Evolutionary conservation across 176 grass and related monocot genomes (phyloP).

Genomic region (Tillandsia leiboldiana): DNA sequence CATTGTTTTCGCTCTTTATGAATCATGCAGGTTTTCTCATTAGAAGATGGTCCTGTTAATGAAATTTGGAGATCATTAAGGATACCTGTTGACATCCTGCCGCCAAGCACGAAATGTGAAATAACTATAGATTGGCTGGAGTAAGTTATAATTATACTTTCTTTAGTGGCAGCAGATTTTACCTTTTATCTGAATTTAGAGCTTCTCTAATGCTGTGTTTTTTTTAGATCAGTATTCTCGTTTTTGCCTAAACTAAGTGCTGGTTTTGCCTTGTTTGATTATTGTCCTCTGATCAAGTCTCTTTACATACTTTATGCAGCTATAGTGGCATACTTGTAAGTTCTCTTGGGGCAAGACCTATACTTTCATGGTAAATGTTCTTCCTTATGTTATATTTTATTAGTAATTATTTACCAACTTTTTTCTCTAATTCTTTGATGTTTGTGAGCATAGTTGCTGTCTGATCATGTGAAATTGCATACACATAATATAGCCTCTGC

Average conservation of each 20-base stretch:
- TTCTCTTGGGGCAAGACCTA: constrained; percentile 73
- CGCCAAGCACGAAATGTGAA: constrained; percentile 18
- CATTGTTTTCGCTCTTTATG: constrained; percentile 15
- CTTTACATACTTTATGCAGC: constrained; percentile 82
- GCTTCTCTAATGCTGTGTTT: neutral
- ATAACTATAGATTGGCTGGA: constrained; percentile 71
- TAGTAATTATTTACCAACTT: constrained; percentile 7
- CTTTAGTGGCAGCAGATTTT: constrained; percentile 14
- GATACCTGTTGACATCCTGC: constrained; percentile 43
- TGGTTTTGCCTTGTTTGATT: constrained; percentile 28
- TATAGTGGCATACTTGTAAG: constrained; percentile 85
- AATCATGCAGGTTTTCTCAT: constrained; percentile 69
- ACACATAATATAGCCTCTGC: neutral
- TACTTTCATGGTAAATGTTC: constrained; percentile 60
- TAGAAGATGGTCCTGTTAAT: constrained; percentile 57
- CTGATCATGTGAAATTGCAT: neutral
- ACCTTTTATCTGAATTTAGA: constrained; percentile 5
- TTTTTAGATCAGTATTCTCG: constrained; percentile 4
- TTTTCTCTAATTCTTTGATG: constrained; percentile 4
- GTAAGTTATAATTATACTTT: constrained; percentile 57
- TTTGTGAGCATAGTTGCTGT: constrained; percentile 1
- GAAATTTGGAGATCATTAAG: constrained; percentile 56
- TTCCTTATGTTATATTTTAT: constrained; percentile 6
- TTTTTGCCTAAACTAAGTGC: constrained; percentile 23
- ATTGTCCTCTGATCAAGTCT: constrained; percentile 60